Percentiles rank a stretch among this genome's conserved stretches.
These are phyloP conservation scores for Hypoxylon intermedium DNA, from an alignment of 495 filamentous ascomycete genomes.

Conservation along the genomic window DNA sequence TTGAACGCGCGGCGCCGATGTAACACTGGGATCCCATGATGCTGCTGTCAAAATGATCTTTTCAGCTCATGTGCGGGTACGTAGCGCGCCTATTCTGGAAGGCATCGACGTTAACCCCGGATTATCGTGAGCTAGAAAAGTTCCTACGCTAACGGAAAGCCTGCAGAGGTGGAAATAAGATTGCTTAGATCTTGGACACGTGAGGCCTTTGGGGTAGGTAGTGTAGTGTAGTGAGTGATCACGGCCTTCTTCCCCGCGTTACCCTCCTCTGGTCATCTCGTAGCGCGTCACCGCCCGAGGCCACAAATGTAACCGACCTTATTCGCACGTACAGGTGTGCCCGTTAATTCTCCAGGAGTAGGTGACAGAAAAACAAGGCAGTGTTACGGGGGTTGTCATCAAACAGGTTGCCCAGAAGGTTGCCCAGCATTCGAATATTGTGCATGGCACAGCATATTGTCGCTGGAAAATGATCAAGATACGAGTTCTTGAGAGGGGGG, in stretches of 20 bases:
- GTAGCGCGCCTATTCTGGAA: conserved; percentile 24
- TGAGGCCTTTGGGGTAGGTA: conserved; percentile 24
- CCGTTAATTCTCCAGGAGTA: conserved; percentile 5
- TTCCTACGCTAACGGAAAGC: conserved; percentile 7
- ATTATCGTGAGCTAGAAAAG: conserved; percentile 27
- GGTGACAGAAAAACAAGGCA: conserved; percentile 5
- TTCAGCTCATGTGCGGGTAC: conserved; percentile 34
- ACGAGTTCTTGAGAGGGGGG: neutral
- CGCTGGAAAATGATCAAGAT: neutral
- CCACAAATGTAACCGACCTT: conserved; percentile 14
- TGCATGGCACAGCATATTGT: neutral
- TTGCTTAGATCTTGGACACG: conserved; percentile 16
- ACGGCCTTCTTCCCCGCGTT: conserved; percentile 25
- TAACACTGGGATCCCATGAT: conserved; percentile 37
- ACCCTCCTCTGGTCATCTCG: neutral
- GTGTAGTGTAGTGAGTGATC: conserved; percentile 1
- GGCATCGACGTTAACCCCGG: conserved; percentile 27
- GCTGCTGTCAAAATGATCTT: conserved; percentile 10
- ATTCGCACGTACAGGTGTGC: no score
- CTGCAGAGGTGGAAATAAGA: conserved; percentile 33
- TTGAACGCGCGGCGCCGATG: conserved; percentile 27
- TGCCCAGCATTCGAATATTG: neutral
- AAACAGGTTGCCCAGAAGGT: no score
- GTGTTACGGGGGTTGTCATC: conserved; percentile 13
- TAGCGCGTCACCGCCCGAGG: conserved; percentile 24